Evolutionary conservation across 1,284 basidiomycete genomes (phyloP).

Genomic region (Microbotryum violaceum): DNA sequence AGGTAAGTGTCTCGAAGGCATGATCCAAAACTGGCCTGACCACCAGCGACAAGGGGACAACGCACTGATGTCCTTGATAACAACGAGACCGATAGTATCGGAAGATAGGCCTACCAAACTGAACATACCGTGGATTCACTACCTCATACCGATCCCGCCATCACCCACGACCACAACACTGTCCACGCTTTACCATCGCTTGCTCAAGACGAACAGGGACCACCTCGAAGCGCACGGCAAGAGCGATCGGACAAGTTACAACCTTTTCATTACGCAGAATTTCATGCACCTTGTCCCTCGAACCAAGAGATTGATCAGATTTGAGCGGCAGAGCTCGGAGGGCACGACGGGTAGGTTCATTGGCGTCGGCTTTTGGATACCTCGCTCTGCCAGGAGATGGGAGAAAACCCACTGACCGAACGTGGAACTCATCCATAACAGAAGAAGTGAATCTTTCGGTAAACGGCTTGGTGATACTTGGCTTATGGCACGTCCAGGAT

Average conservation of each 20-base stretch:
- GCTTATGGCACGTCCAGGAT: constrained; percentile 11
- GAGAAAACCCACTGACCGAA: neutral
- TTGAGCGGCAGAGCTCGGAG: neutral
- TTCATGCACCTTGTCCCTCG: constrained; percentile 18
- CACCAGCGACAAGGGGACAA: too few species aligned
- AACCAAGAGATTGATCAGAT: neutral
- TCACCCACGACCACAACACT: neutral
- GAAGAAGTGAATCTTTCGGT: constrained; percentile 2
- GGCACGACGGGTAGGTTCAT: neutral
- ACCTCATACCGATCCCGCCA: constrained; percentile 7
- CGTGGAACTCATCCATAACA: neutral
- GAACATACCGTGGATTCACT: constrained; percentile 16
- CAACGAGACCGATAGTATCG: too few species aligned
- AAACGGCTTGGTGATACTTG: constrained; percentile 20
- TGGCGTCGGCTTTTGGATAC: neutral
- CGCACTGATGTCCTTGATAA: too few species aligned
- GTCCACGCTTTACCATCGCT: neutral
- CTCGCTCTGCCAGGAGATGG: neutral
- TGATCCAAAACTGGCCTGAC: neutral
- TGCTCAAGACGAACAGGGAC: neutral
- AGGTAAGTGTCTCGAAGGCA: neutral
- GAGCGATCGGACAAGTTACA: constrained; percentile 14
- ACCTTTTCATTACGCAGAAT: constrained; percentile 11
- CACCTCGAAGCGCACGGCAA: neutral
- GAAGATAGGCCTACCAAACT: neutral